Percentiles rank a stretch among this genome's conserved stretches.
These are phyloP conservation scores for Asterionellopsis glacialis DNA, from an alignment of 108 stramenopile genomes.

Conservation along the genomic window DNA sequence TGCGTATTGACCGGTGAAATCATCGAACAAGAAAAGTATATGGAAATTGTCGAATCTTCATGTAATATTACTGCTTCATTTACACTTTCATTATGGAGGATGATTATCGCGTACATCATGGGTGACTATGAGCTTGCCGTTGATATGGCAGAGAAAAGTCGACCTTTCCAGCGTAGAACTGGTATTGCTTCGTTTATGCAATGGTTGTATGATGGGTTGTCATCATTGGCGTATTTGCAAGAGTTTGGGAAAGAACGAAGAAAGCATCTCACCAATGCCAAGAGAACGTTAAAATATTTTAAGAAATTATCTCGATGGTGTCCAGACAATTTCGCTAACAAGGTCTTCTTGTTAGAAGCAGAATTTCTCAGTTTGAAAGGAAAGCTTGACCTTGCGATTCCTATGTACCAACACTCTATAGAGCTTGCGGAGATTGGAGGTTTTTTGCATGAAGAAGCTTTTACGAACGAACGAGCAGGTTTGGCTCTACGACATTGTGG, in stretches of 20 bases:
- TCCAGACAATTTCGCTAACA: not conserved
- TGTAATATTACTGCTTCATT: no score
- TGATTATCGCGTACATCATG: not conserved
- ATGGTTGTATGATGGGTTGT: not conserved
- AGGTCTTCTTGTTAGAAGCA: not conserved
- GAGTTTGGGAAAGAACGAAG: no score
- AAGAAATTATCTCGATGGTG: not conserved
- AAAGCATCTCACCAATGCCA: no score
- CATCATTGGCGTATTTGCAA: not conserved
- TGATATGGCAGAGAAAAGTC: not conserved
- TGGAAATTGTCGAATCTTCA: no score
- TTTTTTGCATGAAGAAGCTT: slow-evolving; percentile 42
- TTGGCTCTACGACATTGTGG: slow-evolving; percentile 6
- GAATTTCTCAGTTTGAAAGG: not conserved
- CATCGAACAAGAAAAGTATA: no score
- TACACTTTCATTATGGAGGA: no score
- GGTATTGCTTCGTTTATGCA: not conserved
- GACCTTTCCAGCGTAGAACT: not conserved
- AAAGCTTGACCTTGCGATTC: slow-evolving; percentile 25
- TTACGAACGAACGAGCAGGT: slow-evolving; percentile 41
- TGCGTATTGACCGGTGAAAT: no score
- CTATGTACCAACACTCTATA: slow-evolving; percentile 31
- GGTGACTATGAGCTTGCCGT: not conserved
- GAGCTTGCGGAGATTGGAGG: slow-evolving; percentile 28
- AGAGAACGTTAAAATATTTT: not conserved